These are phyloP conservation scores for Cordyceps pruinosa DNA, from an alignment of 2,329 filamentous ascomycete species.

Conservation along the genomic window DNA sequence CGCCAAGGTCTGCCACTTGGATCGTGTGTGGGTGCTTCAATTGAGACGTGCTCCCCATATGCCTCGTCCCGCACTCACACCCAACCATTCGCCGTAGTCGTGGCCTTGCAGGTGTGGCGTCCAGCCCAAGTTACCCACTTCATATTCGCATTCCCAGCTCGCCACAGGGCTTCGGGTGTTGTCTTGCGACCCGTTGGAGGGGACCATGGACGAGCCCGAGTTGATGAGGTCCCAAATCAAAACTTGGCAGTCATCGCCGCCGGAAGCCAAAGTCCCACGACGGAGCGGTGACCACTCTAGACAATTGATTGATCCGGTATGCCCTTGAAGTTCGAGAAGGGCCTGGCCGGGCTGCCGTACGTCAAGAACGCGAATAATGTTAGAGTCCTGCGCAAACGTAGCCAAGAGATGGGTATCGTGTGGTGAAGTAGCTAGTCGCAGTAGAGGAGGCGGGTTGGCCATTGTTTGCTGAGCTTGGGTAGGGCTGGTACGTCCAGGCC, in stretches of 20 bases:
- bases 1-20: not conserved
- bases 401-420: slow-evolving; percentile 92
- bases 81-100: slow-evolving; percentile 76
- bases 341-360: slow-evolving; percentile 95
- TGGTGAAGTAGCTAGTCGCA: slow-evolving; percentile 81
- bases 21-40: slow-evolving; percentile 15
- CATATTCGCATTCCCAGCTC: slow-evolving; percentile 80
- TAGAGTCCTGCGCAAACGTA: slow-evolving; percentile 94
- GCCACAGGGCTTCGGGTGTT: slow-evolving; percentile 64
- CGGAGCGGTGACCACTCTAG: slow-evolving; percentile 92
- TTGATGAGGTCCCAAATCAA: slow-evolving; percentile 91
- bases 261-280: slow-evolving; percentile 82
- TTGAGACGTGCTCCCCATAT: slow-evolving; percentile 64
- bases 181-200: slow-evolving; percentile 43
- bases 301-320: slow-evolving; percentile 78
- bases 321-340: slow-evolving; percentile 84
- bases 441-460: slow-evolving; percentile 66
- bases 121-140: slow-evolving; percentile 81
- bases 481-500: slow-evolving; percentile 61
- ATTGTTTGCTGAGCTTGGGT: slow-evolving; percentile 72
- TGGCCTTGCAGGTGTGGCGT: slow-evolving; percentile 62
- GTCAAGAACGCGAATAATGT: slow-evolving; percentile 87
- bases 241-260: slow-evolving; percentile 85
- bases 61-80: slow-evolving; percentile 71
- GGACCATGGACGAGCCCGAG: slow-evolving; percentile 35